Evolutionary conservation across 2,329 filamentous ascomycete genomes (phyloP), one percentile per base, ranked within the genome.

Genomic region (Aspergillus ustus): DNA sequence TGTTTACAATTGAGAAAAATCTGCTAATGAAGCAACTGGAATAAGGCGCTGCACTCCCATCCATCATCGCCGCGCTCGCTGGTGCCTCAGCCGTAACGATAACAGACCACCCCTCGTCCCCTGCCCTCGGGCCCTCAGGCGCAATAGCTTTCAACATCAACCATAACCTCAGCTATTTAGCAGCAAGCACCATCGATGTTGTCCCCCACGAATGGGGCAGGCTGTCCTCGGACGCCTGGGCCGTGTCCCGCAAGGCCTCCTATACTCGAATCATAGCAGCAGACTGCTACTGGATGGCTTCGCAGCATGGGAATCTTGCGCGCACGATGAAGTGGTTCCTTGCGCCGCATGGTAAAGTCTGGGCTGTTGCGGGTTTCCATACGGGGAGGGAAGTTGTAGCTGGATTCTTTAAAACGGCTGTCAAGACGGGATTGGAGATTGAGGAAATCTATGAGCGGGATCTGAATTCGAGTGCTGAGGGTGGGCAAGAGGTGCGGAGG

Each of bases 201-300:
- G 66, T 83, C 49, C 81, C 83, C 6, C 85, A 87, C 61, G 74
- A 79, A 72, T 88, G 85, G 85, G 84, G 85, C 25, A 76, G 78
- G 1, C 68, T 82, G 2, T 64, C 68, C 1, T 74, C 77, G 11
- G 69, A 73, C 17, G 46, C 72, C 3, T 85, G 85, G 63, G 69
- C 78, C 1, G 52, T 62, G 2, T 53, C 65, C 4, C 65, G 77
- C 59, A 75, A 75, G 13, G 76, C 77, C 8, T 60, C 66, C 5
- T 88, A 83, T 69, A 82, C 81, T 1, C 81, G 83, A 20, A 83
- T 88, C 54, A 77, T 88, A 11, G 83, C 85, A 1, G 85, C 86
- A 55, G 86, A 88, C 67, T 88, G 85, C 73, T 81, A 84, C 62
- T 89, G 85, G 85, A 85, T 88, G 81, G 77, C 75, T 0, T 74